phyloP scores from a whole-genome alignment of 495 filamentous ascomycete species.

The Neurospora tetraspora region DNA sequence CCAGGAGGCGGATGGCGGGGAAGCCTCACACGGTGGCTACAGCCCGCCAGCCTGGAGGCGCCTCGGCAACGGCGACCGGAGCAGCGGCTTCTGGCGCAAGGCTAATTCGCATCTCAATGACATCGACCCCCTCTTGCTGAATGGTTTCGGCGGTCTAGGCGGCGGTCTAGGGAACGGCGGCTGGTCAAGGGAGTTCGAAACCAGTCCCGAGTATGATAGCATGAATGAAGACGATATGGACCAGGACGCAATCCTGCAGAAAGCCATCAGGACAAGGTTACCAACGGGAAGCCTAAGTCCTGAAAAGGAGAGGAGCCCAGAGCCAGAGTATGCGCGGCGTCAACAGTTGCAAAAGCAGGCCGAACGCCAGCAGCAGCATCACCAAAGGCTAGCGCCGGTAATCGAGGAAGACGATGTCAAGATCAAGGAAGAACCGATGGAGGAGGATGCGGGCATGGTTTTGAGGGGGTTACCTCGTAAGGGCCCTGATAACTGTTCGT shows the following conservation, averaged over 20 bases:
- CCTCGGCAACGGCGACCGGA: constrained; percentile 42
- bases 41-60: constrained; percentile 47
- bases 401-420: constrained; percentile 7
- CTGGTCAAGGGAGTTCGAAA: constrained; percentile 10
- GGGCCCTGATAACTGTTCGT: constrained; percentile 28
- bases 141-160: constrained; percentile 9
- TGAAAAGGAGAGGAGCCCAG: constrained; percentile 39
- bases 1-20: constrained; percentile 13
- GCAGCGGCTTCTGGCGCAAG: constrained; percentile 45
- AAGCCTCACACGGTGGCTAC: constrained; percentile 38
- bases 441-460: constrained; percentile 2
- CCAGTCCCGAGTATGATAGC: constrained; percentile 24
- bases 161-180: neutral
- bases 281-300: constrained; percentile 42
- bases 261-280: constrained; percentile 40
- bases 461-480: constrained; percentile 8
- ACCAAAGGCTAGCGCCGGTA: neutral
- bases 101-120: constrained; percentile 16
- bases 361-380: constrained; percentile 5
- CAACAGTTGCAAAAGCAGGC: constrained; percentile 9
- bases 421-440: constrained; percentile 23
- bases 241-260: constrained; percentile 31
- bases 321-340: constrained; percentile 29
- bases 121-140: constrained; percentile 19
- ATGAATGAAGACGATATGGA: constrained; percentile 18